Conservation (phyloP, 768 basidiomycete species). For the Lactifluus subvellereus region DNA sequence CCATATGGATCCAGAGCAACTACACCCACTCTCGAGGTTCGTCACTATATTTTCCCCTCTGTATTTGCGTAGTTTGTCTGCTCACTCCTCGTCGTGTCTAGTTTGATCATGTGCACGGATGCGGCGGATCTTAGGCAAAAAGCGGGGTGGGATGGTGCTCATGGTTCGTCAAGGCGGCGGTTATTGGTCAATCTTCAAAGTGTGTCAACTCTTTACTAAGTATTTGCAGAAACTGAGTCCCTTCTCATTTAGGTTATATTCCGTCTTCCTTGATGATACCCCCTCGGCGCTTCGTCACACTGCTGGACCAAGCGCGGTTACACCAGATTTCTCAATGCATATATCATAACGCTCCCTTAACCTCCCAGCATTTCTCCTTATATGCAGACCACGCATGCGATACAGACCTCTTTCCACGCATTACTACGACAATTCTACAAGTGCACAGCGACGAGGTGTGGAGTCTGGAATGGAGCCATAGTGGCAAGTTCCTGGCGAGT, state of each 20-base stretch:
- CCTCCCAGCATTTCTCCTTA: constrained; percentile 62
- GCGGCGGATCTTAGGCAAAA: constrained; percentile 74
- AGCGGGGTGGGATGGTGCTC: constrained; percentile 86
- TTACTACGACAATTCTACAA: constrained; percentile 78
- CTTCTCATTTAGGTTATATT: constrained; percentile 61
- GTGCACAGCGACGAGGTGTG: constrained; percentile 94
- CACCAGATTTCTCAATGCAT: constrained; percentile 78
- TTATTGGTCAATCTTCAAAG: constrained; percentile 80
- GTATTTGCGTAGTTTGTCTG: not conserved
- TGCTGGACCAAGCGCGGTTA: constrained; percentile 78
- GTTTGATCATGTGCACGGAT: constrained; percentile 80
- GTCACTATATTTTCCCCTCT: constrained; percentile 22
- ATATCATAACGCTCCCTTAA: constrained; percentile 74
- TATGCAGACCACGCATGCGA: constrained; percentile 84
- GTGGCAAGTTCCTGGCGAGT: constrained; percentile 77
- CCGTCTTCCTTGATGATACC: constrained; percentile 92
- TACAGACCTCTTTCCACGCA: constrained; percentile 73
- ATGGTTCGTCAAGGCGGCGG: constrained; percentile 67
- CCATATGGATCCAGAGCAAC: constrained; percentile 68
- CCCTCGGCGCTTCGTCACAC: constrained; percentile 74
- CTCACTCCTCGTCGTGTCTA: constrained; percentile 7
- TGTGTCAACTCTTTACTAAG: constrained; percentile 33
- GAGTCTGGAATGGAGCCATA: constrained; percentile 93
- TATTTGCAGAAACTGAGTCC: not conserved
- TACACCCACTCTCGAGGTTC: constrained; percentile 87